phyloP scores from a whole-genome alignment of 441 rosid genomes.

The Sinapis alba region DNA sequence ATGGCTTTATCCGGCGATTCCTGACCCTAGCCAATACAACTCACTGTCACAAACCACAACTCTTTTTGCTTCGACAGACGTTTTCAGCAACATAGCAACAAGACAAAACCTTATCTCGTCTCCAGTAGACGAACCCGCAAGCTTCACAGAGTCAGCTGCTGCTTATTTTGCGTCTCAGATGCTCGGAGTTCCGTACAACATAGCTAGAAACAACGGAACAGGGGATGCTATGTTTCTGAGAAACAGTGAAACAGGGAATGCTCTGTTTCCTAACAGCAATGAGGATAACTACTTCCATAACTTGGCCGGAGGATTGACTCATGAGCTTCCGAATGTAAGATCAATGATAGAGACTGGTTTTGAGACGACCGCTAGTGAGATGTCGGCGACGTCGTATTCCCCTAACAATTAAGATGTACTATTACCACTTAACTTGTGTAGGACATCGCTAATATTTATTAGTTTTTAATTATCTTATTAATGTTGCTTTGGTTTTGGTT shows the following conservation, averaged over 20 bases:
- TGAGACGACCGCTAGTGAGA: constrained; percentile 21
- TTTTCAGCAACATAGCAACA: constrained; percentile 16
- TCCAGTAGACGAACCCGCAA: neutral
- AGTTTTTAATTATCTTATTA: neutral
- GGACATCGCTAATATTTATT: constrained; percentile 23
- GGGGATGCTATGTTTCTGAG: constrained; percentile 18
- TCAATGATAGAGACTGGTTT: constrained; percentile 19
- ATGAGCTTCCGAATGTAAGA: constrained; percentile 27
- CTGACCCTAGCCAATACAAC: constrained; percentile 26
- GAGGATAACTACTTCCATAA: constrained; percentile 30
- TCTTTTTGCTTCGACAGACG: constrained; percentile 31
- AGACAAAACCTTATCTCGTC: constrained; percentile 23
- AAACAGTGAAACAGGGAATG: constrained; percentile 6
- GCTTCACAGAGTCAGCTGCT: constrained; percentile 25
- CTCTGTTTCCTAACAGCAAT: constrained; percentile 23
- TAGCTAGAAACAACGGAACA: constrained; percentile 20
- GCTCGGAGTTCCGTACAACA: constrained; percentile 30
- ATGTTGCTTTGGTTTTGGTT: constrained; percentile 29
- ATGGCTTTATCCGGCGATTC: constrained; percentile 47
- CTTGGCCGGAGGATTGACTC: constrained; percentile 21
- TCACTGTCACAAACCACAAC: constrained; percentile 18
- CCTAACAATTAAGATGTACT: constrained; percentile 29
- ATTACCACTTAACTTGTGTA: constrained; percentile 28
- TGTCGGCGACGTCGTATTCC: constrained; percentile 31
- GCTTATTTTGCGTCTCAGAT: constrained; percentile 36